A percentile compares a stretch with the other conserved stretches of the same genome.
These are phyloP conservation scores for Exophiala viscosa DNA, from an alignment of 2,329 filamentous ascomycete species.

Conservation along the genomic window DNA sequence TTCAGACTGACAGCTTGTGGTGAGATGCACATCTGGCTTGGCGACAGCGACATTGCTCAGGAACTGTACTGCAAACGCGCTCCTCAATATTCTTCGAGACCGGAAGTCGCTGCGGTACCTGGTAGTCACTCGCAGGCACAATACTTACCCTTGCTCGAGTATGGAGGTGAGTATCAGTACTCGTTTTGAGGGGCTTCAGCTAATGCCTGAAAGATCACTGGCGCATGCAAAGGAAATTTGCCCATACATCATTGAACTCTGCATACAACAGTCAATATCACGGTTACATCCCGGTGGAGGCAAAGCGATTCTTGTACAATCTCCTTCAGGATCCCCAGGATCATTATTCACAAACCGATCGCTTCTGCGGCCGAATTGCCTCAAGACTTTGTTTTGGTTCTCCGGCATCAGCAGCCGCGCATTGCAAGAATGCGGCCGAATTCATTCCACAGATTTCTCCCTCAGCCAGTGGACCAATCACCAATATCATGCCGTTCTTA, in stretches of 20 bases:
- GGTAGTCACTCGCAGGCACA: conserved; percentile 11
- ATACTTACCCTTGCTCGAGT: conserved; percentile 18
- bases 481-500: conserved; percentile 17
- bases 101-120: conserved; percentile 16
- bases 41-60: conserved; percentile 15
- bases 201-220: conserved; percentile 10
- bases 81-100: conserved; percentile 19
- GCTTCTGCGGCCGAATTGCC: conserved; percentile 10
- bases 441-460: conserved; percentile 23
- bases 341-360: conserved; percentile 16
- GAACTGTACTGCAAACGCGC: conserved; percentile 20
- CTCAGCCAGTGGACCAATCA: conserved; percentile 15
- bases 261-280: conserved; percentile 16
- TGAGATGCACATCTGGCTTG: conserved; percentile 23
- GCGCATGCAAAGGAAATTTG: conserved; percentile 20
- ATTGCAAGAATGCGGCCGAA: conserved; percentile 15
- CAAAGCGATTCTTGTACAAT: conserved; percentile 16
- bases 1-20: conserved; percentile 19
- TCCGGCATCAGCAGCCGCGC: conserved; percentile 6
- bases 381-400: conserved; percentile 12
- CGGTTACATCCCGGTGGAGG: conserved; percentile 11
- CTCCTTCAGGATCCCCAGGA: conserved; percentile 18
- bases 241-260: conserved; percentile 12
- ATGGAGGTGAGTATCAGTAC: conserved; percentile 8
- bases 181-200: background rate